Conservation (phyloP, 148 eudicot genomes). For the Rhododendron ovatum region DNA sequence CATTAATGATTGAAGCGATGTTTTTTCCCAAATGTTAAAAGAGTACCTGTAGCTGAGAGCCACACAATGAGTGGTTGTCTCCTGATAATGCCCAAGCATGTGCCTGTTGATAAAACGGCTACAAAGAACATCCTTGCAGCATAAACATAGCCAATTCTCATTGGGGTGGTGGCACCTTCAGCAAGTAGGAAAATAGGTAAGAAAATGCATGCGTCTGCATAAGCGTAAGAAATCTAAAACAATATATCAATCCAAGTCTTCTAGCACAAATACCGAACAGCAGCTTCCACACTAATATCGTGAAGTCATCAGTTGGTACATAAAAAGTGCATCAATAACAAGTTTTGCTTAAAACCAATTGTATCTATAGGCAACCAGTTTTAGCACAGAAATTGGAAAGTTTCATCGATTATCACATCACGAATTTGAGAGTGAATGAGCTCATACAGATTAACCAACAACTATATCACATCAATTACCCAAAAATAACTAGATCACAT, state of each 20-base stretch:
- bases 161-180: conserved; percentile 77
- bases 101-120: conserved; percentile 90
- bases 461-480: neutral
- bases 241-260: neutral
- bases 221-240: neutral
- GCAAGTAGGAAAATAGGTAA: neutral
- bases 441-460: neutral
- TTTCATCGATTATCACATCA: neutral
- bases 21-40: neutral
- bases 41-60: conserved; percentile 92
- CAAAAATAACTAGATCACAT: neutral
- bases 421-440: neutral
- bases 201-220: neutral
- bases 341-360: neutral
- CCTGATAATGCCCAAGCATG: conserved; percentile 78
- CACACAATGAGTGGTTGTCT: conserved; percentile 47
- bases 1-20: neutral
- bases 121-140: conserved; percentile 82
- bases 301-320: neutral
- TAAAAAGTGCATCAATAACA: neutral
- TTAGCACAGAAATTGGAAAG: neutral
- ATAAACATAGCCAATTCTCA: conserved; percentile 88
- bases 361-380: neutral
- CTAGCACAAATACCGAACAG: neutral
- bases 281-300: neutral